phyloP scores from a whole-genome alignment of 345 rosid genomes.

The Cardamine resedifolia region DNA sequence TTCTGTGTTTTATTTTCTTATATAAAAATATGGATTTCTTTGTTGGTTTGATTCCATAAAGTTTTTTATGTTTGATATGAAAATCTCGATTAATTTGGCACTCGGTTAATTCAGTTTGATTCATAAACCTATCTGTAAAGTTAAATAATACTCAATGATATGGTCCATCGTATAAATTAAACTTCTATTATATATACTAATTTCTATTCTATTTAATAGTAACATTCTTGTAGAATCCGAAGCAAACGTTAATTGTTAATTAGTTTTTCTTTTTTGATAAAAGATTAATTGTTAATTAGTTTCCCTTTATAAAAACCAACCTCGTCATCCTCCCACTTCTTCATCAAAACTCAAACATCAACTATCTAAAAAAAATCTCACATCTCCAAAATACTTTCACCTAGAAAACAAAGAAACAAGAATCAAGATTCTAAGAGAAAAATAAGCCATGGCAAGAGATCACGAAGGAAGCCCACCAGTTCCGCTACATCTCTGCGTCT shows the following conservation, averaged over 20 bases:
- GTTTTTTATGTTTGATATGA: no score
- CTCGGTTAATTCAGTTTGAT: neutral
- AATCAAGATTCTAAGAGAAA: slow-evolving; percentile 8
- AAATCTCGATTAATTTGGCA: neutral
- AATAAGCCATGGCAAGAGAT: slow-evolving; percentile 37
- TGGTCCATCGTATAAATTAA: neutral
- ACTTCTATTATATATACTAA: neutral
- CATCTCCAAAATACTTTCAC: neutral
- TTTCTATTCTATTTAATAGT: slow-evolving; percentile 11
- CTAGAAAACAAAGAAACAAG: neutral
- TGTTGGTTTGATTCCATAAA: neutral
- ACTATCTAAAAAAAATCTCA: neutral
- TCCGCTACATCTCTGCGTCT: slow-evolving; percentile 54
- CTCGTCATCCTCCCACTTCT: slow-evolving; percentile 2
- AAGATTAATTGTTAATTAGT: neutral
- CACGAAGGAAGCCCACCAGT: slow-evolving; percentile 36
- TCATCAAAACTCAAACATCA: slow-evolving; percentile 7
- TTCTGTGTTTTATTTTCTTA: no score
- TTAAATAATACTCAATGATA: neutral
- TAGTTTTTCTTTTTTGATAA: slow-evolving; percentile 11
- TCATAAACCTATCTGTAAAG: neutral
- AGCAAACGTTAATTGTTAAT: neutral
- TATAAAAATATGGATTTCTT: no score
- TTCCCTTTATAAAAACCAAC: slow-evolving; percentile 20
- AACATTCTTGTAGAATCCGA: slow-evolving; percentile 28